These are phyloP conservation scores for Coffea humblotiana DNA, from an alignment of 305 asterid species.

Conservation along the genomic window DNA sequence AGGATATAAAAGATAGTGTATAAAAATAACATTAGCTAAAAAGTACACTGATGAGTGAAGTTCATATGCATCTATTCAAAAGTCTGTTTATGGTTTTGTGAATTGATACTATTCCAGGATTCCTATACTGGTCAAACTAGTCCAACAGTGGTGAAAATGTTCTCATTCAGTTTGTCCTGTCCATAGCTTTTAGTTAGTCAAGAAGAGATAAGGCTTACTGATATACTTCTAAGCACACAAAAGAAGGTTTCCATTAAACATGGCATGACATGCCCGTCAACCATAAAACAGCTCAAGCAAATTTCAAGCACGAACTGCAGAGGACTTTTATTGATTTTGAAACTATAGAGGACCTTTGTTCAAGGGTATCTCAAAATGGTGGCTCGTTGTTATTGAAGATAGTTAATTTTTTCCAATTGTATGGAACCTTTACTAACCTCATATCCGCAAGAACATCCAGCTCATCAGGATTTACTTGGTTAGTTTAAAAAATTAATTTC, in stretches of 20 bases:
- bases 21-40: neutral
- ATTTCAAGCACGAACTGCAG: neutral
- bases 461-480: neutral
- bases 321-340: neutral
- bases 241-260: too few relatives aligned
- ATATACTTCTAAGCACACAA: neutral
- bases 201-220: neutral
- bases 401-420: neutral
- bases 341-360: neutral
- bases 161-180: neutral
- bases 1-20: too few relatives aligned
- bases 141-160: too few relatives aligned
- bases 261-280: too few relatives aligned
- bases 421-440: neutral
- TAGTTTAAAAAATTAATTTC: neutral
- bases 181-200: neutral
- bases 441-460: neutral
- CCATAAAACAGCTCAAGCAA: neutral
- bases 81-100: neutral
- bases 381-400: neutral
- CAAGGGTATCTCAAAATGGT: neutral
- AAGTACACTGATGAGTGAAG: neutral
- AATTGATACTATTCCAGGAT: too few relatives aligned
- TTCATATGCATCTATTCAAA: neutral
- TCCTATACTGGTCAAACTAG: too few relatives aligned